These are phyloP conservation scores for Scedosporium aurantiacum DNA, from an alignment of 2,329 filamentous ascomycete species.

Conservation along the genomic window DNA sequence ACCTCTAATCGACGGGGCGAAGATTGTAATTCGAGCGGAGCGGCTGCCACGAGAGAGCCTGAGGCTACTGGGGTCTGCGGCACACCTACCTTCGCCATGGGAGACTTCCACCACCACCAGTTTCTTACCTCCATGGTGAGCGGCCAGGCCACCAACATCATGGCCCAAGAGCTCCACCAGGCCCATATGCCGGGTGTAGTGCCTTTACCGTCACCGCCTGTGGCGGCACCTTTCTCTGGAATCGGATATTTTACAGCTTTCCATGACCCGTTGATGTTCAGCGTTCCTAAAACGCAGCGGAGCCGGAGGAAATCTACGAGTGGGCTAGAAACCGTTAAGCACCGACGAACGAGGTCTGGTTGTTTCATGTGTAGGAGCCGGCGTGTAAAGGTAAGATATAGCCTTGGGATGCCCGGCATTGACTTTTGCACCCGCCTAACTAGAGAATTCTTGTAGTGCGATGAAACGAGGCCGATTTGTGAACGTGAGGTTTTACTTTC, in stretches of 20 bases:
- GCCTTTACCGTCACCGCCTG: slow-evolving; percentile 19
- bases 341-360: slow-evolving; percentile 83
- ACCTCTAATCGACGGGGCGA: neutral
- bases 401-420: neutral
- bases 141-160: slow-evolving; percentile 25
- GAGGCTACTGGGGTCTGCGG: neutral
- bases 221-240: slow-evolving; percentile 32
- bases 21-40: neutral
- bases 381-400: slow-evolving; percentile 60
- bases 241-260: slow-evolving; percentile 39
- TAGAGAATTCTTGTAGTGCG: slow-evolving; percentile 52
- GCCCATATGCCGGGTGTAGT: slow-evolving; percentile 23
- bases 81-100: slow-evolving; percentile 27
- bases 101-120: slow-evolving; percentile 44
- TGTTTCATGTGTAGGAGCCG: slow-evolving; percentile 86
- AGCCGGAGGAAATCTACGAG: slow-evolving; percentile 39
- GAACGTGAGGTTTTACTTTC: slow-evolving; percentile 45
- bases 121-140: slow-evolving; percentile 43
- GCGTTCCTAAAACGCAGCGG: slow-evolving; percentile 35
- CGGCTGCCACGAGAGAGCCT: neutral
- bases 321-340: slow-evolving; percentile 67
- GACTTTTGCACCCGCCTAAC: neutral
- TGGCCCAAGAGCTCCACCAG: slow-evolving; percentile 28
- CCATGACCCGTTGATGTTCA: slow-evolving; percentile 37
- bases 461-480: slow-evolving; percentile 78